Conservation (phyloP, 768 basidiomycete species). For the Leucosporidium creatinivorum region DNA sequence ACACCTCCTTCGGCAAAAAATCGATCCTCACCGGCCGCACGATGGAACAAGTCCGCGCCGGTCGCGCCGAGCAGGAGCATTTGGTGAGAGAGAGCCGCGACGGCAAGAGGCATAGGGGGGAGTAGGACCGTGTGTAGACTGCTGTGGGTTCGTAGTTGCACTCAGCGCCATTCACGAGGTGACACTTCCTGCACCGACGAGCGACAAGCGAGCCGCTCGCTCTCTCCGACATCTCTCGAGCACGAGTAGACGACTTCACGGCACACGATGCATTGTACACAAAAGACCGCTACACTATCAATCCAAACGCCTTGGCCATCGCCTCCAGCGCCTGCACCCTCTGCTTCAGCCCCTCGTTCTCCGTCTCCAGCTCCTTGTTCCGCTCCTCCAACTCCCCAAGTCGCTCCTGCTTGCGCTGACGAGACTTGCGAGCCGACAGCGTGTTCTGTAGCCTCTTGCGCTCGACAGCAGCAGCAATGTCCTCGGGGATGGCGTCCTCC, state of each 20-base stretch:
- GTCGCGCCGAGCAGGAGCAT: neutral
- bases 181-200: no score
- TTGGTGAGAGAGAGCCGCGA: no score
- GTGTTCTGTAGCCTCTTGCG: conserved; percentile 77
- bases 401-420: conserved; percentile 53
- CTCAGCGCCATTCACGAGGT: no score
- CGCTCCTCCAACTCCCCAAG: conserved; percentile 62
- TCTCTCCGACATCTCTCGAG: no score
- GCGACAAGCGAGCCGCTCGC: no score
- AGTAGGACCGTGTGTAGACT: no score
- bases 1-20: neutral
- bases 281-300: no score
- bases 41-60: conserved; percentile 7
- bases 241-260: no score
- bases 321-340: neutral
- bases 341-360: neutral
- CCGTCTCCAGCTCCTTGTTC: conserved; percentile 30
- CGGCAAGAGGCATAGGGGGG: no score
- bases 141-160: no score
- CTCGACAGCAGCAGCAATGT: conserved; percentile 52
- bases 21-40: conserved; percentile 18
- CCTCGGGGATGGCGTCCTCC: conserved; percentile 14
- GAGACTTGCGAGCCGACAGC: conserved; percentile 67
- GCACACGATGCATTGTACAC: no score
- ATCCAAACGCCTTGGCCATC: neutral